Evolutionary conservation across 805 yeast species (phyloP).

Genomic region (Candida anglica): DNA sequence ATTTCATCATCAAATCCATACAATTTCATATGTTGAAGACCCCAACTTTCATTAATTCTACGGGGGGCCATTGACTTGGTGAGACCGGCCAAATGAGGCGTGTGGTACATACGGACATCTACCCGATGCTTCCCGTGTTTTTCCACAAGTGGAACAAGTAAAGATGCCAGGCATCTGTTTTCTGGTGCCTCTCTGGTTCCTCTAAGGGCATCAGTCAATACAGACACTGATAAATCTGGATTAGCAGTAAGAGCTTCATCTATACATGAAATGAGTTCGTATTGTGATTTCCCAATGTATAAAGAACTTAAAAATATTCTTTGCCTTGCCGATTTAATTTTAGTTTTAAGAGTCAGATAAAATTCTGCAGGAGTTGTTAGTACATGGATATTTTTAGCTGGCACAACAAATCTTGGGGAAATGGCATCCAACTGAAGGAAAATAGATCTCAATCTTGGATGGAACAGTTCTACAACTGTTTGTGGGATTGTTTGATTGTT

Average conservation of each 20-base stretch:
- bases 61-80: slow-evolving; percentile 66
- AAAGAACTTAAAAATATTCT: slow-evolving; percentile 80
- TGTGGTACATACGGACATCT: slow-evolving; percentile 79
- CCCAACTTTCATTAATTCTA: slow-evolving; percentile 86
- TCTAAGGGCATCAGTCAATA: slow-evolving; percentile 81
- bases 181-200: slow-evolving; percentile 92
- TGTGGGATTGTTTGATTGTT: slow-evolving; percentile 19
- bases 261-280: slow-evolving; percentile 66
- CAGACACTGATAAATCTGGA: slow-evolving; percentile 60
- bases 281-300: slow-evolving; percentile 80
- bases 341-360: slow-evolving; percentile 57
- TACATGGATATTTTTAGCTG: slow-evolving; percentile 54
- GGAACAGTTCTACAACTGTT: slow-evolving; percentile 23
- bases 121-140: slow-evolving; percentile 66
- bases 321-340: slow-evolving; percentile 57
- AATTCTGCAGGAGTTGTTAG: slow-evolving; percentile 68
- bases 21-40: slow-evolving; percentile 95
- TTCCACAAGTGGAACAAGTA: slow-evolving; percentile 62
- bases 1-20: slow-evolving; percentile 94
- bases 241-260: slow-evolving; percentile 56
- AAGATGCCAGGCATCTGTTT: slow-evolving; percentile 63
- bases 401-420: slow-evolving; percentile 65
- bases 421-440: slow-evolving; percentile 55
- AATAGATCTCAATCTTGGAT: slow-evolving; percentile 41
- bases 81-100: slow-evolving; percentile 77